A percentile compares a stretch with the other conserved stretches of the same genome.
Conservation (phyloP, 2,329 filamentous ascomycete species). For the Penicillium expansum region DNA sequence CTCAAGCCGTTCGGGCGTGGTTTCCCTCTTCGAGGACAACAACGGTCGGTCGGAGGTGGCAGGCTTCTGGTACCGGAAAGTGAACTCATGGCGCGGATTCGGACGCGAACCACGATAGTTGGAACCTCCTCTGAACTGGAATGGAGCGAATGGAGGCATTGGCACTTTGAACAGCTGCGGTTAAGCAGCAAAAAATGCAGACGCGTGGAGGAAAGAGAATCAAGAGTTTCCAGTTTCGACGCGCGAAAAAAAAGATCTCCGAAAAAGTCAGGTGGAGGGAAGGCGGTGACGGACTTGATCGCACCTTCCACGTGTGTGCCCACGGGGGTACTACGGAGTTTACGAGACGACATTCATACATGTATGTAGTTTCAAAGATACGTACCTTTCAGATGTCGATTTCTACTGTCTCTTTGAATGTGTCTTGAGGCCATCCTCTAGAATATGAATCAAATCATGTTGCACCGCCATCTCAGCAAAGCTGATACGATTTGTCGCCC, state of each 20-base stretch:
- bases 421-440: constrained; percentile 24
- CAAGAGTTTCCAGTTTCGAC: not conserved
- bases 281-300: constrained; percentile 4
- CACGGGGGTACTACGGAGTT: not conserved
- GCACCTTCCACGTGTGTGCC: not conserved
- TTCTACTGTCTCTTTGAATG: not conserved
- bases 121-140: constrained; percentile 15
- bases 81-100: constrained; percentile 33
- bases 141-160: constrained; percentile 7
- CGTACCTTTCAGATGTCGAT: not conserved
- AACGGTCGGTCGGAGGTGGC: constrained; percentile 40
- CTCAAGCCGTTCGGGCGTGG: constrained; percentile 37
- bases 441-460: constrained; percentile 27
- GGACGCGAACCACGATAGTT: constrained; percentile 5
- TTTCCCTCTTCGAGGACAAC: constrained; percentile 33
- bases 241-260: constrained; percentile 15
- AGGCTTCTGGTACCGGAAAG: constrained; percentile 40
- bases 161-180: constrained; percentile 1
- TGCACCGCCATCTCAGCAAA: constrained; percentile 56
- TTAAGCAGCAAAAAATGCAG: not conserved
- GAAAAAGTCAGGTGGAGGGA: constrained; percentile 1
- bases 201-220: not conserved
- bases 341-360: not conserved
- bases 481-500: constrained; percentile 58
- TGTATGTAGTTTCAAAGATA: too few relatives aligned